These are phyloP conservation scores for Xylaria scruposa DNA, from an alignment of 495 filamentous ascomycete genomes.

Conservation along the genomic window DNA sequence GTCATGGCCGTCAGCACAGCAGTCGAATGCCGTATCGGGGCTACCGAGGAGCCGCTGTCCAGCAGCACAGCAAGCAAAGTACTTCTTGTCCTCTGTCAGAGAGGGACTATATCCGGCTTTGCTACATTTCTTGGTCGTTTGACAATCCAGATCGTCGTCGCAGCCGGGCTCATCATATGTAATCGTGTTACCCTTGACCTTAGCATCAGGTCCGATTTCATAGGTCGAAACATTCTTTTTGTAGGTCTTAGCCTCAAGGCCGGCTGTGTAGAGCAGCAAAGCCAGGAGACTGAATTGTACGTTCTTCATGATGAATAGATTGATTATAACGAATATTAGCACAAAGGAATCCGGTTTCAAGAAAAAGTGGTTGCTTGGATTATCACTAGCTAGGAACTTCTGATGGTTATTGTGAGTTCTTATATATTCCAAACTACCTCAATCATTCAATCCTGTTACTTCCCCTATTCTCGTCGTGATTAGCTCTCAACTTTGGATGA, in stretches of 20 bases:
- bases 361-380: not conserved
- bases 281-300: constrained; percentile 1
- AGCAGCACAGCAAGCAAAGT: constrained; percentile 21
- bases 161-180: constrained; percentile 16
- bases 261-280: not conserved
- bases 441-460: not conserved
- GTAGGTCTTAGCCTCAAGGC: not conserved
- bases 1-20: constrained; percentile 23
- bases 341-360: not conserved
- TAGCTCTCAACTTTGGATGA: not conserved
- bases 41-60: constrained; percentile 23
- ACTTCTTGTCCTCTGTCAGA: constrained; percentile 21
- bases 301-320: constrained; percentile 22
- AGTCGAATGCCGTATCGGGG: constrained; percentile 20
- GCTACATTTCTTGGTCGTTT: constrained; percentile 11
- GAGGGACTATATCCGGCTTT: constrained; percentile 7
- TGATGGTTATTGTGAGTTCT: not conserved
- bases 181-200: constrained; percentile 11
- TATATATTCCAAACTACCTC: not conserved
- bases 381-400: not conserved
- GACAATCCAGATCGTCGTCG: constrained; percentile 5
- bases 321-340: not conserved
- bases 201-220: not conserved
- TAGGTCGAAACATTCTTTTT: constrained; percentile 21
- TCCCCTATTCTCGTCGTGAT: not conserved